phyloP scores from a whole-genome alignment of 768 basidiomycete species.

The Clitopilus hobsonii region DNA sequence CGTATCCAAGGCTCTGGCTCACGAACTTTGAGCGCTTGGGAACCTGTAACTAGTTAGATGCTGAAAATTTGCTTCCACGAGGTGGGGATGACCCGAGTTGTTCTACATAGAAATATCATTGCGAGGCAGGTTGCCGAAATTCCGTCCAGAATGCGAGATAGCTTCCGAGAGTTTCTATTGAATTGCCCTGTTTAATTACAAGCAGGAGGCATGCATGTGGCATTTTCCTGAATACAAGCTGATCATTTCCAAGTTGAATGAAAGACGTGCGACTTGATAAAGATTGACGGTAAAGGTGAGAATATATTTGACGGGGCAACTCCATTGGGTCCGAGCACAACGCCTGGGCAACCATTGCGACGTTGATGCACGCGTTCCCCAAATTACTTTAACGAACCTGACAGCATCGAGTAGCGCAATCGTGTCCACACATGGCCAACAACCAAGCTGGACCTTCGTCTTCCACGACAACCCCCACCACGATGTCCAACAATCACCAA shows the following conservation, averaged over 20 bases:
- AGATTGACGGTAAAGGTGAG: background rate
- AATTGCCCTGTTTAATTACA: background rate
- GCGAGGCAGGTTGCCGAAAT: background rate
- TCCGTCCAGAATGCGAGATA: background rate
- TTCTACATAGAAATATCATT: background rate
- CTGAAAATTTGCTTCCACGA: background rate
- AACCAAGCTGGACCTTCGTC: conserved; percentile 36
- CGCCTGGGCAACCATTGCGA: conserved; percentile 26
- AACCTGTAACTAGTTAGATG: too few relatives aligned
- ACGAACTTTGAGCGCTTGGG: background rate
- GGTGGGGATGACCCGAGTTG: background rate
- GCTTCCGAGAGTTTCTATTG: too few relatives aligned
- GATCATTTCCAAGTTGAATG: background rate
- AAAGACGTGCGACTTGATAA: background rate
- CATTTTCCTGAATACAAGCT: background rate
- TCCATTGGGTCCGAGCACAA: background rate
- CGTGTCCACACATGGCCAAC: too few relatives aligned
- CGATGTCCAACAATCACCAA: conserved; percentile 16
- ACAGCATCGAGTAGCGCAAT: conserved; percentile 7
- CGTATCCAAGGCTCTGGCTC: background rate
- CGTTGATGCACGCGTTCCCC: conserved; percentile 12
- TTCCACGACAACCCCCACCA: conserved; percentile 11
- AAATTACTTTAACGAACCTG: conserved; percentile 6
- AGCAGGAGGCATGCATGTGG: background rate
- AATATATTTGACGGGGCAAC: background rate